Evolutionary conservation across 176 grass and related monocot species (phyloP), one percentile per base, ranked within the genome.

Genomic region (Thalia dealbata): DNA sequence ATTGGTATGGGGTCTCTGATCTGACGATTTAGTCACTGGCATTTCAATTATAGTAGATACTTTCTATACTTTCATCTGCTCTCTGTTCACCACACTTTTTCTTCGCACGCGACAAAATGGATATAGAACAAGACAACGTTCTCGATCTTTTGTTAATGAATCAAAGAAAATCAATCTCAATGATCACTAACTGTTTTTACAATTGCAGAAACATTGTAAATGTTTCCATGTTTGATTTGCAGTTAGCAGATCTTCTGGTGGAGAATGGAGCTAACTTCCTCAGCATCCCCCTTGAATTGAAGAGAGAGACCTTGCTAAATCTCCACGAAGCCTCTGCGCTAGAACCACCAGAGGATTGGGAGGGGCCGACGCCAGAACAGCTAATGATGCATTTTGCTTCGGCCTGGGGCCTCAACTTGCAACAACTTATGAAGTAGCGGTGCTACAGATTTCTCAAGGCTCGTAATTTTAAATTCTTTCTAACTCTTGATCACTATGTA

Each of bases 311-410:
- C 54, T 82, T 99, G 21, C 30, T 99, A 10, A 91, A 83, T 78
- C 83, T 99, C 64, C 83, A 82, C 10, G 87, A 88, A 29, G 83
- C 78, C 78, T 85, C 85, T 1, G 90, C 56, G 13, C 80, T 86
- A 2, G 95, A 91, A 75, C 67, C 86, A 25, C 83, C 85, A 0
- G 90, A 99, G 25, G 87, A 93, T 77, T 93, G 83, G 87, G 95
- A 93, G 14, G 95, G 95, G 5, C 73, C 90, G 9, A 82, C 83
- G 10, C 95, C 95, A 0, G 60, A 91, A n/a, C 87, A 99, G 79
- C 86, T 99, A 84, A 79, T 93, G 95, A 86, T 83, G 72, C 90
- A 91, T 72, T 87, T 99, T 71, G 90, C 95, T 30, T 84, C 83
- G 6, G 90, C 87, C 1, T 99, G 95, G 95, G 83, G 79, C 25